These are phyloP conservation scores for Cucumis cinereus DNA, from an alignment of 306 rosid genomes.

Conservation along the genomic window DNA sequence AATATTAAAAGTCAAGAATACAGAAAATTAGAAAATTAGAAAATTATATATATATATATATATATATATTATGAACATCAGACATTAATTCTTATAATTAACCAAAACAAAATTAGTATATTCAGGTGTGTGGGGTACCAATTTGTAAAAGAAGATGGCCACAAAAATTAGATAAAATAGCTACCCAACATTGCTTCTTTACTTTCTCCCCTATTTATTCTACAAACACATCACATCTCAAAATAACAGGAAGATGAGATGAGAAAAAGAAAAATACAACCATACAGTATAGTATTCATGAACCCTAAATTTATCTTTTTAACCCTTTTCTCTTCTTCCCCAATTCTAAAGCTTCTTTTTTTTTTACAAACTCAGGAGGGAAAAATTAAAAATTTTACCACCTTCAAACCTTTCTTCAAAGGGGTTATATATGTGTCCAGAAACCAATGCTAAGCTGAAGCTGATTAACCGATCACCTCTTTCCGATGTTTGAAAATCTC, in stretches of 20 bases:
- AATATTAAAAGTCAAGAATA: neutral
- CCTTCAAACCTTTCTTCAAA: neutral
- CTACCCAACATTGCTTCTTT: neutral
- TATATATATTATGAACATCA: neutral
- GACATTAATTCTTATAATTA: neutral
- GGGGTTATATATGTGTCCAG: neutral
- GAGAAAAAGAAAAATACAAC: neutral
- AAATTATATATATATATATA: too few species aligned
- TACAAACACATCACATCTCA: neutral
- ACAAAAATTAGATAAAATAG: neutral
- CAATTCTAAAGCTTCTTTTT: neutral
- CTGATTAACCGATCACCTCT: constrained; percentile 8
- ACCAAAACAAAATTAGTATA: neutral
- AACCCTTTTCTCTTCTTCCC: neutral
- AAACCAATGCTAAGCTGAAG: neutral
- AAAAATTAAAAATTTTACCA: neutral
- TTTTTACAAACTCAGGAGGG: neutral
- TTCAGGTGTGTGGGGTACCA: neutral
- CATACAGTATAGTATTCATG: neutral
- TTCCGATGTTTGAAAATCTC: constrained; percentile 66
- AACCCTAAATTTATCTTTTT: neutral
- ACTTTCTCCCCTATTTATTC: neutral
- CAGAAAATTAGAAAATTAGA: neutral
- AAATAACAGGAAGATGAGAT: neutral
- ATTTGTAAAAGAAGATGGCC: neutral